Percentiles rank a stretch among this genome's conserved stretches.
Evolutionary conservation across 805 yeast genomes (phyloP).

Genomic region (Kuraishia piskuri): DNA sequence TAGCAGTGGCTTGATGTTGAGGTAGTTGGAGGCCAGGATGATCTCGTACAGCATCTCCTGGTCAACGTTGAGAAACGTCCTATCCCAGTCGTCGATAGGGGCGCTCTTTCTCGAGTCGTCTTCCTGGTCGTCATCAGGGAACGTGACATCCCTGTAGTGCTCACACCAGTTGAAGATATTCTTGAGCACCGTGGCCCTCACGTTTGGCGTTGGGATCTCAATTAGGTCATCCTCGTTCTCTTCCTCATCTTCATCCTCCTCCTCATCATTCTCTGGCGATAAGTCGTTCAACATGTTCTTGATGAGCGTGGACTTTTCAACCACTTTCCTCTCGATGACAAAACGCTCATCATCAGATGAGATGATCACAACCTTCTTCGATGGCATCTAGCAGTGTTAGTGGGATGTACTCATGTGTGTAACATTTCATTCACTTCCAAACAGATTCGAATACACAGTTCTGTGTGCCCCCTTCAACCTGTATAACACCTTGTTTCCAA

Average conservation of each 20-base stretch:
- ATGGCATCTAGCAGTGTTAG: neutral
- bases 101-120: slow-evolving; percentile 82
- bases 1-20: slow-evolving; percentile 65
- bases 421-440: too few relatives aligned
- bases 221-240: slow-evolving; percentile 55
- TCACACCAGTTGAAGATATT: slow-evolving; percentile 96
- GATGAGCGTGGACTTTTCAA: slow-evolving; percentile 77
- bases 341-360: slow-evolving; percentile 79
- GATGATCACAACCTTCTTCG: slow-evolving; percentile 27
- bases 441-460: too few relatives aligned
- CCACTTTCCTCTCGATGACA: slow-evolving; percentile 71
- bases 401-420: too few relatives aligned
- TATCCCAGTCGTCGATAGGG: slow-evolving; percentile 94
- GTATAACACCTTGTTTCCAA: too few relatives aligned
- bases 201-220: slow-evolving; percentile 86
- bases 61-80: slow-evolving; percentile 86
- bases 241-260: slow-evolving; percentile 19
- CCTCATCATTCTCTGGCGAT: slow-evolving; percentile 13
- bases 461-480: too few relatives aligned
- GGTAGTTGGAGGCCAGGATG: slow-evolving; percentile 71
- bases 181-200: slow-evolving; percentile 75
- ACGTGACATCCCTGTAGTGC: slow-evolving; percentile 75
- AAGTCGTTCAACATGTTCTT: slow-evolving; percentile 82
- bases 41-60: slow-evolving; percentile 83
- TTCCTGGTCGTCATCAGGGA: slow-evolving; percentile 72